These are phyloP conservation scores for Primulina tabacum DNA, from an alignment of 257 asterid species.

Conservation along the genomic window DNA sequence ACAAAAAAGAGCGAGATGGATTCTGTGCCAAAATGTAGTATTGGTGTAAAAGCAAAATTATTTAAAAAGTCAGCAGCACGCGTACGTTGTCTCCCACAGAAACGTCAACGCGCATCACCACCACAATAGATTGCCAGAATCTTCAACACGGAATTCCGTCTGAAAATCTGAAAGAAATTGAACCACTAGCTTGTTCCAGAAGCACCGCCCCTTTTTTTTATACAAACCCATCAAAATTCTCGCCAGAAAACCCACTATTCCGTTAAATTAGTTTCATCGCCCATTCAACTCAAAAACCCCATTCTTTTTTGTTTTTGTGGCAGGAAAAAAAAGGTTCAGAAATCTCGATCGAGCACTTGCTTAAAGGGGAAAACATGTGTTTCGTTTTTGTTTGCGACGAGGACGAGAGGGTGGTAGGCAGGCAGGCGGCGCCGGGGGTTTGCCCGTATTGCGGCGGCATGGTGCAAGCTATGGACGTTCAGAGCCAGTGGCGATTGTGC, in stretches of 20 bases:
- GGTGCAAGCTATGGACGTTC: slow-evolving; percentile 84
- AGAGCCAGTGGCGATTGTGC: slow-evolving; percentile 80
- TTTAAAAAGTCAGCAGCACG: no score
- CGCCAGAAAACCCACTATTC: background rate
- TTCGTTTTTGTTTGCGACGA: slow-evolving; percentile 82
- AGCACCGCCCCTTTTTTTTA: slow-evolving; percentile 9
- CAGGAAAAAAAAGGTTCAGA: no score
- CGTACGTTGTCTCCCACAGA: background rate
- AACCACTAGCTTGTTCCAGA: slow-evolving; percentile 33
- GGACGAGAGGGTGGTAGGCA: slow-evolving; percentile 68
- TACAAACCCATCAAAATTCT: background rate
- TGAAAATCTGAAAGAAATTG: background rate
- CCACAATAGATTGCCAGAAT: background rate
- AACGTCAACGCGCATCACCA: slow-evolving; percentile 22
- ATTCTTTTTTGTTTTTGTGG: background rate
- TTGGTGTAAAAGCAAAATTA: no score
- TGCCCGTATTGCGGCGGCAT: slow-evolving; percentile 88
- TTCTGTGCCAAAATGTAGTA: no score
- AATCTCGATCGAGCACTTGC: background rate
- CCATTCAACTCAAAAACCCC: background rate
- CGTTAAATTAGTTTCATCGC: background rate
- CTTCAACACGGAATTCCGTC: background rate
- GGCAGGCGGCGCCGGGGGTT: slow-evolving; percentile 76
- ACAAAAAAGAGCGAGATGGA: no score
- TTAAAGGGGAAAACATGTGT: slow-evolving; percentile 44